Conservation (phyloP, 1,139 yeast genomes). For the Geotrichum carabidarum region DNA sequence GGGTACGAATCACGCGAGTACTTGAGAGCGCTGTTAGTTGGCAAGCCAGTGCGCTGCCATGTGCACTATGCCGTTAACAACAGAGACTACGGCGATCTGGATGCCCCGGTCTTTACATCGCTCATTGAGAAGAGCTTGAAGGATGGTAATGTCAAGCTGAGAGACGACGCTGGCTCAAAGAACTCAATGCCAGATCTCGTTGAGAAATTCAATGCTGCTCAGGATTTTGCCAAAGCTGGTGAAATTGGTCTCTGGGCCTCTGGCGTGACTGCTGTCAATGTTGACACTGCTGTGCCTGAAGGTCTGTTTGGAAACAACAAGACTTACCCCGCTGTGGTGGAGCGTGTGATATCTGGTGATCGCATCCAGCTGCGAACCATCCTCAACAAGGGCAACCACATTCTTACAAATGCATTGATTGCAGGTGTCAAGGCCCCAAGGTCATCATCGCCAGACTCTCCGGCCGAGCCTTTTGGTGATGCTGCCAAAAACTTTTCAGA, state of each 20-base stretch:
- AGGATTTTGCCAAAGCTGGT: slow-evolving; percentile 49
- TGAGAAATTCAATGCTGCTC: slow-evolving; percentile 40
- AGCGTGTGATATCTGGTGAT: slow-evolving; percentile 75
- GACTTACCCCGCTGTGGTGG: slow-evolving; percentile 59
- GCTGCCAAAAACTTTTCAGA: slow-evolving; percentile 65
- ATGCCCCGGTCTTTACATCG: slow-evolving; percentile 59
- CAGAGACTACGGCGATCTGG: slow-evolving; percentile 69
- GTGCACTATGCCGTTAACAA: slow-evolving; percentile 52
- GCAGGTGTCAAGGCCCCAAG: slow-evolving; percentile 76
- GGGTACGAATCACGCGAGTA: slow-evolving; percentile 58
- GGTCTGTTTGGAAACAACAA: slow-evolving; percentile 34
- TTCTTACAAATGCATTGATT: slow-evolving; percentile 53
- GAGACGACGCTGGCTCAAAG: slow-evolving; percentile 46
- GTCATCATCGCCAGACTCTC: slow-evolving; percentile 45
- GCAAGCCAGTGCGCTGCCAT: slow-evolving; percentile 60
- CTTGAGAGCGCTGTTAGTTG: slow-evolving; percentile 59
- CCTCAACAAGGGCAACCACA: slow-evolving; percentile 42
- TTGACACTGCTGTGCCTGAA: slow-evolving; percentile 39
- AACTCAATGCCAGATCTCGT: slow-evolving; percentile 37
- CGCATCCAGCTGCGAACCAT: slow-evolving; percentile 55
- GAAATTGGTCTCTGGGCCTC: slow-evolving; percentile 54
- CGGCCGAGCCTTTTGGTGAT: slow-evolving; percentile 53
- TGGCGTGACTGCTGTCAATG: slow-evolving; percentile 32
- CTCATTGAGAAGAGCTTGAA: slow-evolving; percentile 53
- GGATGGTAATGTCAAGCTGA: slow-evolving; percentile 59